Conservation (phyloP, 2,329 filamentous ascomycete genomes). For the Fusarium goolgardi region DNA sequence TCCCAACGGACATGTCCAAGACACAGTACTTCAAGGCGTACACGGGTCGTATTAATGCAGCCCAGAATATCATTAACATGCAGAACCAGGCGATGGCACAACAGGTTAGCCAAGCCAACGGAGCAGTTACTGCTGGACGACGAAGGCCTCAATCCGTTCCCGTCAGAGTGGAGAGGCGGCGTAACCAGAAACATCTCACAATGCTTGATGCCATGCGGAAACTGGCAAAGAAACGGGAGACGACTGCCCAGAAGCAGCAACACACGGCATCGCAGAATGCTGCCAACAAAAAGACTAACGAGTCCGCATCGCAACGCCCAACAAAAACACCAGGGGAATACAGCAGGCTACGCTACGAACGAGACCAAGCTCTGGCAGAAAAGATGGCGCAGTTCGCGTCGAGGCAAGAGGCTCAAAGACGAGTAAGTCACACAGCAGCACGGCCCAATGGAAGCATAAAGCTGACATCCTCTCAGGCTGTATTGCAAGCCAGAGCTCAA, state of each 20-base stretch:
- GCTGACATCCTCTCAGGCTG: slow-evolving; percentile 52
- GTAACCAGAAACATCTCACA: slow-evolving; percentile 86
- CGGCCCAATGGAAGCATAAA: slow-evolving; percentile 14
- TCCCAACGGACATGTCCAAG: slow-evolving; percentile 93
- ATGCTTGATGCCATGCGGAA: slow-evolving; percentile 97
- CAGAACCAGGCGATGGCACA: slow-evolving; percentile 64
- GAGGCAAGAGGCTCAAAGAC: slow-evolving; percentile 69
- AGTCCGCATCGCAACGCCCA: slow-evolving; percentile 63
- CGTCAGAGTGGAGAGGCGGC: slow-evolving; percentile 84
- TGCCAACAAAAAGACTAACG: slow-evolving; percentile 83
- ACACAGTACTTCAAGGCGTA: slow-evolving; percentile 91
- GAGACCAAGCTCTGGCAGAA: slow-evolving; percentile 76
- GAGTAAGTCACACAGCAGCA: slow-evolving; percentile 57
- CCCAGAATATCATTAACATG: slow-evolving; percentile 65
- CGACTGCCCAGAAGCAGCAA: slow-evolving; percentile 85
- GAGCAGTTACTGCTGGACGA: slow-evolving; percentile 56
- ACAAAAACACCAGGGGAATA: slow-evolving; percentile 89
- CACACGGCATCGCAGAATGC: slow-evolving; percentile 82
- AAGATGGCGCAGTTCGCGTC: slow-evolving; percentile 66
- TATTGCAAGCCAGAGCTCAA: slow-evolving; percentile 61
- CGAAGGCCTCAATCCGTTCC: slow-evolving; percentile 78
- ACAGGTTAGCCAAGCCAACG: slow-evolving; percentile 59
- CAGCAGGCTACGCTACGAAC: slow-evolving; percentile 87
- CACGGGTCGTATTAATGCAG: slow-evolving; percentile 69
- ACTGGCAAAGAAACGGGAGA: slow-evolving; percentile 92